Evolutionary conservation across 768 basidiomycete species (phyloP), one percentile per base, ranked within the genome.

Genomic region (Gloeopeniophorella convolvens): DNA sequence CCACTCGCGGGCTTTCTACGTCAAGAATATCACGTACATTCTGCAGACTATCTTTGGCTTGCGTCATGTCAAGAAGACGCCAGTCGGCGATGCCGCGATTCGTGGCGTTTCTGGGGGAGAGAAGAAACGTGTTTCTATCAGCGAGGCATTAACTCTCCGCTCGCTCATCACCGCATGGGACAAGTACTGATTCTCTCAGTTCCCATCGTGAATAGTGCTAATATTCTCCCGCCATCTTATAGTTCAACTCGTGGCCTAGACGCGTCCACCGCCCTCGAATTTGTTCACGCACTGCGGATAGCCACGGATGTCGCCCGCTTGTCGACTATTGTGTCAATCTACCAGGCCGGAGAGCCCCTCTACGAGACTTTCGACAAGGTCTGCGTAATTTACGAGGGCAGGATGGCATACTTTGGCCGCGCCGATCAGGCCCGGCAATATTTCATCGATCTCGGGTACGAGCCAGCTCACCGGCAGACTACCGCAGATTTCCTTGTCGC

Each of bases 101-200:
- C 72, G 81, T 11, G 85, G 85, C n/a, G 75, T 88, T 15, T 80
- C 77, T 32, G 85, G 86, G 11, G 87, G 86, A 2, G 82, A 89
- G 71, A 70, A 70, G 59, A 91, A 90, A 65, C 78, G 89, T 10
- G 88, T 91, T 3, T 83, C 83, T n/a, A 85, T 89, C 56, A 75
- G 78, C 1, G 90, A 93, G 63, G 71, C 74, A 2, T 65, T 89
- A 46, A 79, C 82, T 0, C 77, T 77, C 5, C 71, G 84, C 32
- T 78, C 79, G 37, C 68, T 75, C 8, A 67, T 91, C 3, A 74
- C 76, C 18, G 78, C 78, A 16, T 91, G 88, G 89, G 88, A 90
- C 68, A 89, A 85, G 83, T 83, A 30, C 1, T 44, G 33, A 5
- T 20, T 28, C 26, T 7, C n/a, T 11, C 15, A 20, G 6, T 6